Base-by-base conservation (phyloP, 140 eudicot genomes). In the Flaveria floridana region DNA sequence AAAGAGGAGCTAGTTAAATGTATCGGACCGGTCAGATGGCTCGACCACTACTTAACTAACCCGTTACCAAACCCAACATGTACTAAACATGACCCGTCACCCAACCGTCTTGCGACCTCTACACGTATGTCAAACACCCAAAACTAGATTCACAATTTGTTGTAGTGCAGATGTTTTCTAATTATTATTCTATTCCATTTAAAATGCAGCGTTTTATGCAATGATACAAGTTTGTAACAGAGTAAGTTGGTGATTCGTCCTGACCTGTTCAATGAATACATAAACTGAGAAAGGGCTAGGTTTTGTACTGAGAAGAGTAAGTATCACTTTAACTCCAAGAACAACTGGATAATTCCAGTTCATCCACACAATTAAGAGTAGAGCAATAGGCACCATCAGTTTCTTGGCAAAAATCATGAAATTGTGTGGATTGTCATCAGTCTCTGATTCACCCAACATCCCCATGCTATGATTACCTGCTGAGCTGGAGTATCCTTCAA, bases 271-370 rank as follows among this genome's bases (percentile, higher is more conserved):
- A 48, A 88, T 72, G 74, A 86, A 57, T 18, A 86, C 76, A 73
- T 88, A 82, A 71, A 88, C 80, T 0, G 95, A 86, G 56, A 74
- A 81, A 77, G 87, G 84, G 82, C 82, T 79, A 16, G 95, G 95
- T 70, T 84, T 88, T 79, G 95, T 86, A 76, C 82, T 81, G 41
- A 83, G 75, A 74, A 88, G 85, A 72, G 83, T 75, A 47, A 88
- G 78, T 65, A 74, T 58, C 44, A 82, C 80, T 84, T 85, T 85
- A 42, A 85, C 87, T 19, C 78, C 89, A 70, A 88, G 83, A 74
- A 71, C 82, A 71, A 82, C 51, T 15, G 90, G 95, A 73, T 86
- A 84, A 68, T 81, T 84, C 91, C 87, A 84, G 75, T 84, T 80
- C 85, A 68, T 65, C 83, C 84, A 81, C 67, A 86, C 81, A 69